These are phyloP conservation scores for Saccharomycopsis babjevae DNA, from an alignment of 805 yeast genomes.

Conservation along the genomic window DNA sequence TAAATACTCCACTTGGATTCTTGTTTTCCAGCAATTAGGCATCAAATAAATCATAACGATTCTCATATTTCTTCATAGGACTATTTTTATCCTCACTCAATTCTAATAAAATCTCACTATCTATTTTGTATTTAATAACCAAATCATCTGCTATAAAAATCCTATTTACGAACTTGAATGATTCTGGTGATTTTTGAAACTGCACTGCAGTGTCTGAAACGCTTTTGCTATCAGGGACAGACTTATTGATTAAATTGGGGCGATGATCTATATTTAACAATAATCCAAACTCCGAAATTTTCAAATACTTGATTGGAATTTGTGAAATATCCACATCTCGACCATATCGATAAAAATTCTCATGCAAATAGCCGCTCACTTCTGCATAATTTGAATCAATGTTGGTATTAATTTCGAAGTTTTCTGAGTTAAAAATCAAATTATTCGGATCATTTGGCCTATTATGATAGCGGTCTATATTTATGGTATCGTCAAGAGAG, in stretches of 20 bases:
- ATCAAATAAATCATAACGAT: neutral
- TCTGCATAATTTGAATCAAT: slow-evolving; percentile 3
- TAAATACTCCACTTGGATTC: neutral
- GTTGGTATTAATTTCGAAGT: slow-evolving; percentile 1
- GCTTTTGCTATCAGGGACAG: too few relatives aligned
- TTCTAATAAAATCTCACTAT: neutral
- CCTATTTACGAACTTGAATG: neutral
- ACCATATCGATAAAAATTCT: neutral
- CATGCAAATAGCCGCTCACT: neutral
- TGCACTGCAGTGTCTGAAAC: too few relatives aligned
- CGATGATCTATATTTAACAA: slow-evolving; percentile 10
- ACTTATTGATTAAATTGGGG: slow-evolving; percentile 1
- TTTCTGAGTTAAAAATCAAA: slow-evolving; percentile 1
- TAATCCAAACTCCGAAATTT: slow-evolving; percentile 8
- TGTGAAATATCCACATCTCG: neutral
- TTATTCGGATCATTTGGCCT: slow-evolving; percentile 4
- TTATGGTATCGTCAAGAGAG: neutral
- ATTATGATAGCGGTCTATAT: neutral
- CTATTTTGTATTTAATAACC: neutral
- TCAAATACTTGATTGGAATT: slow-evolving; percentile 8
- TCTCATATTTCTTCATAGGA: neutral
- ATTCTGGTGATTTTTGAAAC: neutral
- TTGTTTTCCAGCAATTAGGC: neutral
- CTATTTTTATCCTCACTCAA: neutral
- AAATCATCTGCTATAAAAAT: neutral